phyloP scores from a whole-genome alignment of 257 asterid species.

The Asclepias syriaca region DNA sequence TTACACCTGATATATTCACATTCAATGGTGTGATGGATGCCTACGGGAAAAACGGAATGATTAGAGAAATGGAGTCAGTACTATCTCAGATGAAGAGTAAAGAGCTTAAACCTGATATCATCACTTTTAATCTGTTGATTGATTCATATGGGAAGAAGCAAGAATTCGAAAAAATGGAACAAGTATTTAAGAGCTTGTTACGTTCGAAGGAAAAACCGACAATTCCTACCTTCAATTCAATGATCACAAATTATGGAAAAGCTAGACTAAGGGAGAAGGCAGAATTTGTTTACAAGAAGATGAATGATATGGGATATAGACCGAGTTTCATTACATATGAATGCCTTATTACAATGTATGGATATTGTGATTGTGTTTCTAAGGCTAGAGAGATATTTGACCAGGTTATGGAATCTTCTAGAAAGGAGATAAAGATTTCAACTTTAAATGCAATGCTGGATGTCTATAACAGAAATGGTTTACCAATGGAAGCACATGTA shows the following conservation, averaged over 20 bases:
- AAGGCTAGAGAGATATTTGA: constrained; percentile 80
- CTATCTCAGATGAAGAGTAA: constrained; percentile 73
- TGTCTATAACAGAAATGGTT: constrained; percentile 68
- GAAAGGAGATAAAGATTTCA: constrained; percentile 63
- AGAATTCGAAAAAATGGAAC: constrained; percentile 94
- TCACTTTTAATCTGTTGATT: constrained; percentile 73
- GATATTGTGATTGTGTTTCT: constrained; percentile 66
- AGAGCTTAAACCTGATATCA: constrained; percentile 70
- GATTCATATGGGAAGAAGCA: constrained; percentile 90
- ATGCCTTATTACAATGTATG: constrained; percentile 73
- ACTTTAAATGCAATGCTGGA: constrained; percentile 92
- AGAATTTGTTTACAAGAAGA: constrained; percentile 45
- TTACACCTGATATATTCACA: constrained; percentile 75
- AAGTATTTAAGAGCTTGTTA: constrained; percentile 70
- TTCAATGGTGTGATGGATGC: constrained; percentile 97
- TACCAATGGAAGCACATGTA: constrained; percentile 65
- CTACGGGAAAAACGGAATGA: constrained; percentile 87
- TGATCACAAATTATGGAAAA: constrained; percentile 91
- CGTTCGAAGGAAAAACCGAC: constrained; percentile 83
- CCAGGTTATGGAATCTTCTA: constrained; percentile 40
- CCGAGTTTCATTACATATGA: constrained; percentile 85
- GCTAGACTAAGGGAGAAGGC: constrained; percentile 85
- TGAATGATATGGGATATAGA: constrained; percentile 69
- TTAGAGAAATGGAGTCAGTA: constrained; percentile 75
- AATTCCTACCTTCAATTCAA: constrained; percentile 79